phyloP scores from a whole-genome alignment of 768 basidiomycete genomes.

The Boletales sp. region DNA sequence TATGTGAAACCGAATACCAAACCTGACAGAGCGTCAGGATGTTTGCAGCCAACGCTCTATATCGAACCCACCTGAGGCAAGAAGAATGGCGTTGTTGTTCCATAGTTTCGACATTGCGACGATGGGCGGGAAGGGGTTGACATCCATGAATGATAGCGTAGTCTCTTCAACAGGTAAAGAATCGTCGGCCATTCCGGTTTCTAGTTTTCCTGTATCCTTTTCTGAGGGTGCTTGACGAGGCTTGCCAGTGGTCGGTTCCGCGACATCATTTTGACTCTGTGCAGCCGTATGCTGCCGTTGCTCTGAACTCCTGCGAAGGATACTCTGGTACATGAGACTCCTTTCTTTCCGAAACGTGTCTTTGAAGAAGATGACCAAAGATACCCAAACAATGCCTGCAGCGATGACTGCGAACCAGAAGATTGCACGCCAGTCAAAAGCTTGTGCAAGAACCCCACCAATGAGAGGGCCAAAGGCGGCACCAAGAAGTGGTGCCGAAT shows the following conservation, averaged over 20 bases:
- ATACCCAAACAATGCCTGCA: conserved; percentile 49
- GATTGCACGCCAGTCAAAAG: conserved; percentile 75
- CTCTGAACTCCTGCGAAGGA: conserved; percentile 44
- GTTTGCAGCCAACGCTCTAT: background rate
- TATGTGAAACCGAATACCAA: conserved; percentile 71
- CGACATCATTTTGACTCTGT: background rate
- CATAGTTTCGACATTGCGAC: conserved; percentile 50
- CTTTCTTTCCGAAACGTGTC: conserved; percentile 85
- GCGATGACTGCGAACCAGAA: conserved; percentile 80
- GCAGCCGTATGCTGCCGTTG: conserved; percentile 13
- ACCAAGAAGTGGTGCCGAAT: conserved; percentile 76
- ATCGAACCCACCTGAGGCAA: conserved; percentile 20
- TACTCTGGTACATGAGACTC: conserved; percentile 72
- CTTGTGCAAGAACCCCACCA: conserved; percentile 64
- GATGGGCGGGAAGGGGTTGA: conserved; percentile 70
- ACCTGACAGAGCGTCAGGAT: conserved; percentile 36
- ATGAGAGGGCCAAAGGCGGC: conserved; percentile 63
- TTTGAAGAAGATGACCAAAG: conserved; percentile 64
- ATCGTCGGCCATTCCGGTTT: conserved; percentile 2
- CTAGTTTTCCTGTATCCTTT: background rate
- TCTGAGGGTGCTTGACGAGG: conserved; percentile 7
- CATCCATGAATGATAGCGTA: conserved; percentile 58
- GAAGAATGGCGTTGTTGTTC: conserved; percentile 66
- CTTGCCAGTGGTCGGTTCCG: background rate
- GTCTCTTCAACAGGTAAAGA: conserved; percentile 30